Conservation (phyloP, 352 stramenopile genomes). For the Pythium guiyangense region DNA sequence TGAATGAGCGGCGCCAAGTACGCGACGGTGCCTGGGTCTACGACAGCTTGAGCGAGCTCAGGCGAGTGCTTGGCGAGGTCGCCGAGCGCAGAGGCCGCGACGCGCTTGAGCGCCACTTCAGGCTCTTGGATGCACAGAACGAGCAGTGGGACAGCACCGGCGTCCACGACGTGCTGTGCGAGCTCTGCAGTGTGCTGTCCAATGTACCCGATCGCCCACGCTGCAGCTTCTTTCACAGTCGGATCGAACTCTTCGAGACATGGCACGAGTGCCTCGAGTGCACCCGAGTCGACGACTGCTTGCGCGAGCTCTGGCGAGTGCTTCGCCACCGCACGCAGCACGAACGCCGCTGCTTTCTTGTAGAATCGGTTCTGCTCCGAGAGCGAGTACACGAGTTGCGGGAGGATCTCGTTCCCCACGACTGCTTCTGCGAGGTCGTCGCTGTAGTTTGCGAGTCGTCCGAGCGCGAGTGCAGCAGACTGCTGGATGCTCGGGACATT, state of each 20-base stretch:
- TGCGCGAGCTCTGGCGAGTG: slow-evolving; percentile 93
- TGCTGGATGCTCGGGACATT: slow-evolving; percentile 96
- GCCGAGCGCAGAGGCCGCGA: slow-evolving; percentile 89
- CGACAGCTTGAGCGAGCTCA: slow-evolving; percentile 91
- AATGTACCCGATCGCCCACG: slow-evolving; percentile 95
- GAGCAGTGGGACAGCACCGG: slow-evolving; percentile 89
- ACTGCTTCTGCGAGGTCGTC: slow-evolving; percentile 93
- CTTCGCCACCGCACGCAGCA: slow-evolving; percentile 92
- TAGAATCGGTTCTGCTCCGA: slow-evolving; percentile 95
- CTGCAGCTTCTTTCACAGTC: slow-evolving; percentile 93
- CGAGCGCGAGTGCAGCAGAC: slow-evolving; percentile 90
- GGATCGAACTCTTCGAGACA: slow-evolving; percentile 95
- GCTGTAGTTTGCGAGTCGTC: slow-evolving; percentile 93
- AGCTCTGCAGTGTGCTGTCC: slow-evolving; percentile 92
- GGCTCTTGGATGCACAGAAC: slow-evolving; percentile 95
- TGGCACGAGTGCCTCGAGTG: slow-evolving; percentile 89
- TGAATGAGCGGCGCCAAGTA: slow-evolving; percentile 93
- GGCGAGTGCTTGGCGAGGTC: slow-evolving; percentile 95
- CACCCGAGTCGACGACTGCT: slow-evolving; percentile 91
- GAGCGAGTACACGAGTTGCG: slow-evolving; percentile 94
- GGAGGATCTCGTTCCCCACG: slow-evolving; percentile 95
- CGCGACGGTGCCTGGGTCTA: slow-evolving; percentile 90
- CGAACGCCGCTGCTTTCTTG: slow-evolving; percentile 94
- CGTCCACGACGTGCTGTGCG: slow-evolving; percentile 92
- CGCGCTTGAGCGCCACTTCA: slow-evolving; percentile 93